Conservation (phyloP, 768 basidiomycete genomes). For the Hygrophorus russula region DNA sequence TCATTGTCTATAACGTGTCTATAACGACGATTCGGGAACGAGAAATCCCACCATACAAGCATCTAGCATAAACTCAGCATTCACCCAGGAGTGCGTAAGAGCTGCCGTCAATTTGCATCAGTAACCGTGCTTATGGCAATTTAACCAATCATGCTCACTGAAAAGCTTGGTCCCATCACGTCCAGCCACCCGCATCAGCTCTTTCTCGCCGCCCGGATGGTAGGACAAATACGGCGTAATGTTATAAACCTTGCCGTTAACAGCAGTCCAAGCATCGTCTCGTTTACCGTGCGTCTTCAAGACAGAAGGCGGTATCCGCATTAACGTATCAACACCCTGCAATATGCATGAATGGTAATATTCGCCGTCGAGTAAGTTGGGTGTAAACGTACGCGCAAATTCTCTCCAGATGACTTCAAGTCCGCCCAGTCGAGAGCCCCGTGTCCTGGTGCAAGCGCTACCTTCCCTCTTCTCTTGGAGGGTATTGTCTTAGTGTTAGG, state of each 20-base stretch:
- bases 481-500: constrained; percentile 56
- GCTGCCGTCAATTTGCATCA: constrained; percentile 32
- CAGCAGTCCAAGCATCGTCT: constrained; percentile 88
- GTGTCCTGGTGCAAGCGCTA: constrained; percentile 83
- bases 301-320: constrained; percentile 65
- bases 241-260: constrained; percentile 94
- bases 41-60: constrained; percentile 87
- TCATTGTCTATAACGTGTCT: constrained; percentile 8
- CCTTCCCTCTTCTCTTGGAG: constrained; percentile 59
- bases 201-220: constrained; percentile 91
- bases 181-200: constrained; percentile 91
- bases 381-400: constrained; percentile 53
- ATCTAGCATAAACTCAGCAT: constrained; percentile 92
- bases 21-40: constrained; percentile 50
- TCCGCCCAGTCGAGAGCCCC: constrained; percentile 92
- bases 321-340: constrained; percentile 60
- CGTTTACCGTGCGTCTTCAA: constrained; percentile 72
- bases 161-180: constrained; percentile 93
- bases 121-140: background rate
- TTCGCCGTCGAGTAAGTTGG: constrained; percentile 8
- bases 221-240: constrained; percentile 85
- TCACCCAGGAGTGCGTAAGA: constrained; percentile 93
- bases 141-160: constrained; percentile 37
- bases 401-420: constrained; percentile 68
- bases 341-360: constrained; percentile 2